phyloP scores from a whole-genome alignment of 257 asterid species.

The Gentiana macrophylla region DNA sequence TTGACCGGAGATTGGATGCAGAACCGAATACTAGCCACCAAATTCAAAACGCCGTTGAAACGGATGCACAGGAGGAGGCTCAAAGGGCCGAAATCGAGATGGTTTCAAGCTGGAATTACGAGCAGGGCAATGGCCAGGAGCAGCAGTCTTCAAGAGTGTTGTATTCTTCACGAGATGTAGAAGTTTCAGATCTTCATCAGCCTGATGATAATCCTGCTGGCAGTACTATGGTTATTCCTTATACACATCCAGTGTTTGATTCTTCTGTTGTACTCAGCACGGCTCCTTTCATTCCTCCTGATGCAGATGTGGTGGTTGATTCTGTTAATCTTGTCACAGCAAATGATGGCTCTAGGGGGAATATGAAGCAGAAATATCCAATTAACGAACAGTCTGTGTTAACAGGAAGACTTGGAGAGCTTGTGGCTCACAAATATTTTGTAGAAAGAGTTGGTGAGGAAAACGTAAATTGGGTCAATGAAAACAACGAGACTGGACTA shows the following conservation, averaged over 20 bases:
- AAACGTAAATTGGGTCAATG: slow-evolving; percentile 77
- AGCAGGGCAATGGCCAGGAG: slow-evolving; percentile 10
- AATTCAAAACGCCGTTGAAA: slow-evolving; percentile 9
- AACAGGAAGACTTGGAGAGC: slow-evolving; percentile 85
- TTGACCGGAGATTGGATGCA: slow-evolving; percentile 6
- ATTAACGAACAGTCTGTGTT: slow-evolving; percentile 34
- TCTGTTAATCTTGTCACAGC: slow-evolving; percentile 20
- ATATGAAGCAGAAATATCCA: slow-evolving; percentile 16
- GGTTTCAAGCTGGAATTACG: slow-evolving; percentile 16
- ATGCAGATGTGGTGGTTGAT: slow-evolving; percentile 10
- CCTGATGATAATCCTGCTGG: slow-evolving; percentile 8
- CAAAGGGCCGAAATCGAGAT: slow-evolving; percentile 18
- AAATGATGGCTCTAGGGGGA: slow-evolving; percentile 20
- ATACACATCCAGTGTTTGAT: slow-evolving; percentile 10
- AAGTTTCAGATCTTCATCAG: slow-evolving; percentile 15
- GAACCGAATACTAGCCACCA: slow-evolving; percentile 16
- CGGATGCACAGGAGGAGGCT: slow-evolving; percentile 7
- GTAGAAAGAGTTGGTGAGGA: slow-evolving; percentile 24
- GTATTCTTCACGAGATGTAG: slow-evolving; percentile 15
- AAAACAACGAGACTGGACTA: slow-evolving; percentile 61
- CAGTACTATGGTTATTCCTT: slow-evolving; percentile 7
- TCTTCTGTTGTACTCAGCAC: neutral
- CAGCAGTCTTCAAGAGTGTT: slow-evolving; percentile 11
- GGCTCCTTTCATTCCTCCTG: too few relatives aligned
- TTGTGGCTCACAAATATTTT: slow-evolving; percentile 58